Evolutionary conservation across 345 rosid species (phyloP).

Genomic region (Gossypium arboreum): DNA sequence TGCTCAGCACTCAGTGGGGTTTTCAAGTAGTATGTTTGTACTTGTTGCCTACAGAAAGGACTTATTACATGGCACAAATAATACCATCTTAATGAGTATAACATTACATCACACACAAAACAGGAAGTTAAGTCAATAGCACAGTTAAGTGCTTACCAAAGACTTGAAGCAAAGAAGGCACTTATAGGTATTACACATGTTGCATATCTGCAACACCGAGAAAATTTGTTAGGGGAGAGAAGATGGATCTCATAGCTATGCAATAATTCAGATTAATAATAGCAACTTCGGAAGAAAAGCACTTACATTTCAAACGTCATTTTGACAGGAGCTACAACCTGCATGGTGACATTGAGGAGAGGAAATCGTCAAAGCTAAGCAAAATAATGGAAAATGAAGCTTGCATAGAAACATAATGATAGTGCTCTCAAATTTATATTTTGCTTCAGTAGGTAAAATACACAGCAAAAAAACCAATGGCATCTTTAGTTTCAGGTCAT

Average conservation of each 20-base stretch:
- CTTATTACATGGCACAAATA: not conserved
- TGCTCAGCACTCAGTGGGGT: not conserved
- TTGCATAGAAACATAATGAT: not conserved
- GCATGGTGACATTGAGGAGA: slow-evolving; percentile 20
- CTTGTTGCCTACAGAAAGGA: not conserved
- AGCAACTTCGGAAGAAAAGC: not conserved
- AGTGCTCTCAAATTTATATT: not conserved
- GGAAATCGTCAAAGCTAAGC: slow-evolving; percentile 12
- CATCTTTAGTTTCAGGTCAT: not conserved
- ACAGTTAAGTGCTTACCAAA: slow-evolving; percentile 60
- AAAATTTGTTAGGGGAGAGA: slow-evolving; percentile 18
- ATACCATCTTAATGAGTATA: not conserved
- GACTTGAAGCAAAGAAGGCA: slow-evolving; percentile 96
- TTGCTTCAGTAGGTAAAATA: not conserved
- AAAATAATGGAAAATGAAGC: not conserved
- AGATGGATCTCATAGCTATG: not conserved
- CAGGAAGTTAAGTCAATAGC: not conserved
- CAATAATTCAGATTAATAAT: not conserved
- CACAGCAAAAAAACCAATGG: not conserved
- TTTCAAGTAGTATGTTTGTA: not conserved
- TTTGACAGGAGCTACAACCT: slow-evolving; percentile 94
- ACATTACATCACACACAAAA: not conserved
- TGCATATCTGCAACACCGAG: slow-evolving; percentile 56
- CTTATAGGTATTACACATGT: slow-evolving; percentile 93
- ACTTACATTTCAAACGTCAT: slow-evolving; percentile 96